Percentiles rank a stretch among this genome's conserved stretches.
phyloP scores from a whole-genome alignment of 352 stramenopile species.

The Hyaloperonospora brassicae region DNA sequence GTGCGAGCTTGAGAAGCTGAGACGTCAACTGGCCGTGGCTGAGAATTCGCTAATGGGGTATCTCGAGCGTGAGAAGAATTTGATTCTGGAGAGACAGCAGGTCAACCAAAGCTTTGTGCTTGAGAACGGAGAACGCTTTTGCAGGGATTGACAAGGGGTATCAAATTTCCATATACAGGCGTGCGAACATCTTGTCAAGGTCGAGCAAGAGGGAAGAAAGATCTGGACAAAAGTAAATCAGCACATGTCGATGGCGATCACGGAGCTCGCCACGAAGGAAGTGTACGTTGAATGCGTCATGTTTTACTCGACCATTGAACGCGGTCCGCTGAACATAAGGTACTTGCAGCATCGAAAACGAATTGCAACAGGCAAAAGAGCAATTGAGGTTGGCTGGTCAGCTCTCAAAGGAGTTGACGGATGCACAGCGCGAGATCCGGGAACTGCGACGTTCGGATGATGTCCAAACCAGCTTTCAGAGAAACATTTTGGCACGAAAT shows the following conservation, averaged over 20 bases:
- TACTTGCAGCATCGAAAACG: constrained; percentile 53
- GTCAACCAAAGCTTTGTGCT: constrained; percentile 12
- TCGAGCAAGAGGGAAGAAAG: constrained; percentile 43
- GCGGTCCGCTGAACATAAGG: neutral
- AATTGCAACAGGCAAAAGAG: constrained; percentile 46
- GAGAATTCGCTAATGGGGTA: constrained; percentile 36
- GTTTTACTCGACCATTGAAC: neutral
- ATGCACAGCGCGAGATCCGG: constrained; percentile 65
- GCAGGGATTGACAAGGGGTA: neutral
- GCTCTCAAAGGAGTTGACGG: constrained; percentile 58
- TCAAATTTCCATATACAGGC: constrained; percentile 22
- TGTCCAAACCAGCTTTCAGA: constrained; percentile 54
- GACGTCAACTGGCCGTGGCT: constrained; percentile 26
- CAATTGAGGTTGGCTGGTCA: constrained; percentile 45
- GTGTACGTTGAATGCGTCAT: constrained; percentile 16
- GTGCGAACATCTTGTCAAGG: constrained; percentile 39
- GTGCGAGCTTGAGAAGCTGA: constrained; percentile 34
- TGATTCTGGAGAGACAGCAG: constrained; percentile 56
- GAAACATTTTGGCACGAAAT: constrained; percentile 22
- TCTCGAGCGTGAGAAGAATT: constrained; percentile 49
- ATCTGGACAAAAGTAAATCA: constrained; percentile 38
- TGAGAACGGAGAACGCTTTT: neutral
- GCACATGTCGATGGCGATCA: constrained; percentile 43
- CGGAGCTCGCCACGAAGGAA: constrained; percentile 63
- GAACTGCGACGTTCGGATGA: constrained; percentile 59